These are phyloP conservation scores for Cyberlindnera veronae DNA, from an alignment of 805 yeast species.

Conservation along the genomic window DNA sequence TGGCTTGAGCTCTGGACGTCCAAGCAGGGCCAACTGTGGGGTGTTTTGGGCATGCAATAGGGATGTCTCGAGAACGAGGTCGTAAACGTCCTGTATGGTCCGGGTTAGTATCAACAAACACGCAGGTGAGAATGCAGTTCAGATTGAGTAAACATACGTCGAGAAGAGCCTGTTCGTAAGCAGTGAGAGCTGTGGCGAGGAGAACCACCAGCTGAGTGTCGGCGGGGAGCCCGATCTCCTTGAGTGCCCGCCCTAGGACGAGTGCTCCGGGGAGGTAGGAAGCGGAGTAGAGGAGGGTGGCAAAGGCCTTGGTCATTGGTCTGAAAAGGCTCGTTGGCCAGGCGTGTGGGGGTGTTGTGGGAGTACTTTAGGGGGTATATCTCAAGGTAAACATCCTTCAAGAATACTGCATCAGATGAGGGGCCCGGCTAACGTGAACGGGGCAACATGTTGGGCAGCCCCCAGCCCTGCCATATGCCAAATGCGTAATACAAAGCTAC, in stretches of 20 bases:
- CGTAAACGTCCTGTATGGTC: conserved; percentile 11
- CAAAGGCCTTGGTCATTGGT: conserved; percentile 34
- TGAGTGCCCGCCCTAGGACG: conserved; percentile 42
- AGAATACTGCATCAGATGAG: not conserved
- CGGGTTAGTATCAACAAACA: not conserved
- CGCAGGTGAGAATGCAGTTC: not conserved
- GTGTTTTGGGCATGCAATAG: conserved; percentile 21
- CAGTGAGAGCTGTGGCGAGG: conserved; percentile 20
- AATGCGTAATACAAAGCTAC: too few relatives aligned
- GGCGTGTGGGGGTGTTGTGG: too few relatives aligned
- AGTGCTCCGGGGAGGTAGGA: conserved; percentile 57
- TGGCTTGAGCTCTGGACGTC: conserved; percentile 49
- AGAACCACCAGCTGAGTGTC: conserved; percentile 22
- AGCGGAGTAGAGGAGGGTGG: conserved; percentile 46
- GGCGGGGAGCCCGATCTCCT: conserved; percentile 15
- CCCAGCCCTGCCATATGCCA: too few relatives aligned
- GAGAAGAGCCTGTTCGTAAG: conserved; percentile 13
- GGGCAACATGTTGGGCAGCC: conserved; percentile 1
- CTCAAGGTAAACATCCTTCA: not conserved
- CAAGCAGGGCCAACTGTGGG: conserved; percentile 32
- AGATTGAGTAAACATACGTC: conserved; percentile 13
- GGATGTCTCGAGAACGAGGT: conserved; percentile 29
- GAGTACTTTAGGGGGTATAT: not conserved
- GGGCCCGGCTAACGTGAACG: not conserved
- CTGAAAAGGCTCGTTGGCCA: too few relatives aligned